Percentiles rank a stretch among this genome's conserved stretches.
phyloP scores from a whole-genome alignment of 805 yeast species.

The Zygotorulaspora danielsina region DNA sequence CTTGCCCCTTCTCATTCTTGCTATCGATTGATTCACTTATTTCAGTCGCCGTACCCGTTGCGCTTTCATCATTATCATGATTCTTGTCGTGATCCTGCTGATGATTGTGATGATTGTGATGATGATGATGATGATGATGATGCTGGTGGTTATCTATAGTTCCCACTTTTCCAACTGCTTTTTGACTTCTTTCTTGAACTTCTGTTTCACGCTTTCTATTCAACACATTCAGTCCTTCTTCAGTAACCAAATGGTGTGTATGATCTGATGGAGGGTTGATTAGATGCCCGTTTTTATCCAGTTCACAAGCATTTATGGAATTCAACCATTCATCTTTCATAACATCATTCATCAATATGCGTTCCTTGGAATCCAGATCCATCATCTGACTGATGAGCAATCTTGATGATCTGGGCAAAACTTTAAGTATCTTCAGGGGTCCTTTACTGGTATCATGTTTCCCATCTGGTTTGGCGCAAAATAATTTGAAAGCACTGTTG shows the following conservation, averaged over 20 bases:
- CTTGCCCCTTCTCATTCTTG: too few species aligned
- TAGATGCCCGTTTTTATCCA: slow-evolving; percentile 26
- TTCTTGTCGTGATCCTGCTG: slow-evolving; percentile 5
- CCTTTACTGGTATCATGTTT: slow-evolving; percentile 51
- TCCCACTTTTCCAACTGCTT: slow-evolving; percentile 5
- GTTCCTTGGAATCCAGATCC: slow-evolving; percentile 49
- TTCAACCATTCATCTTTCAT: slow-evolving; percentile 54
- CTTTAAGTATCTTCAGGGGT: slow-evolving; percentile 64
- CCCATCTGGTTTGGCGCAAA: slow-evolving; percentile 42
- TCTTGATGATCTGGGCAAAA: slow-evolving; percentile 66
- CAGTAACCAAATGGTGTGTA: slow-evolving; percentile 64
- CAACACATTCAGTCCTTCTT: slow-evolving; percentile 49
- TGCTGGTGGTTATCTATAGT: slow-evolving; percentile 1
- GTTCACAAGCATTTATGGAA: slow-evolving; percentile 51
- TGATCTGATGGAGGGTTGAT: slow-evolving; percentile 40
- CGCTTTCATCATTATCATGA: too few species aligned
- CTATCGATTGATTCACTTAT: too few species aligned
- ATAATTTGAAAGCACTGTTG: slow-evolving; percentile 73
- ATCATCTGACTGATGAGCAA: slow-evolving; percentile 63
- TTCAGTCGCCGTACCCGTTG: too few species aligned
- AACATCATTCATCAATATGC: slow-evolving; percentile 58
- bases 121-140: slow-evolving; percentile 8
- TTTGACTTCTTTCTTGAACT: slow-evolving; percentile 24
- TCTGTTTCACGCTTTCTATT: slow-evolving; percentile 37
- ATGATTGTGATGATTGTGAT: slow-evolving; percentile 8